Percentiles rank a stretch among this genome's conserved stretches.
Conservation (phyloP, 179 eudicot species). For the Beta macrorhiza region DNA sequence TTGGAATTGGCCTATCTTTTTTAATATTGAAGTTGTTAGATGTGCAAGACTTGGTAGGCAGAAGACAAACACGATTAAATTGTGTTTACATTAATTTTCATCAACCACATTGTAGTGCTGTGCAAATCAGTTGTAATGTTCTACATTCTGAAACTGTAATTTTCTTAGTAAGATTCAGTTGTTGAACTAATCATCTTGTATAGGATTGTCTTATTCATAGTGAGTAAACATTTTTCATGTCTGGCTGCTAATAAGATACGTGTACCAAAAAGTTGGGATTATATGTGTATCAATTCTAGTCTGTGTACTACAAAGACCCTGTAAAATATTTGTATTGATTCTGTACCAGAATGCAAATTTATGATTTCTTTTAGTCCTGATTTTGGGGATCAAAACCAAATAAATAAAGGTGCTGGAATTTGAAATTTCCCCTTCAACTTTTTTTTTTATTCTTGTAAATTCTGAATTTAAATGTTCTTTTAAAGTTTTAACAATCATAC, state of each 20-base stretch:
- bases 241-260: not conserved
- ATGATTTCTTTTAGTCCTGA: not conserved
- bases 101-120: not conserved
- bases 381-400: not conserved
- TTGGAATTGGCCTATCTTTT: conserved; percentile 3
- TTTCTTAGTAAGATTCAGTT: not conserved
- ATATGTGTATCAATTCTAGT: no score
- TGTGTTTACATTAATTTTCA: not conserved
- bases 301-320: no score
- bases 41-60: not conserved
- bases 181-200: not conserved
- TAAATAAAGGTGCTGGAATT: not conserved
- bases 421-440: not conserved
- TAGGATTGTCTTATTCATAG: not conserved
- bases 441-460: not conserved
- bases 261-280: no score
- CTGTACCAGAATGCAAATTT: not conserved
- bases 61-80: conserved; percentile 1
- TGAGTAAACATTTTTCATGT: not conserved
- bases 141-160: not conserved
- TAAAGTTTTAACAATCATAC: not conserved
- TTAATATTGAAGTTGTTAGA: not conserved
- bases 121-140: not conserved
- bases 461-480: not conserved
- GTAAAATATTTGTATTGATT: no score